Conservation (phyloP, 2,329 filamentous ascomycete genomes). For the Phialocephala sp. region DNA sequence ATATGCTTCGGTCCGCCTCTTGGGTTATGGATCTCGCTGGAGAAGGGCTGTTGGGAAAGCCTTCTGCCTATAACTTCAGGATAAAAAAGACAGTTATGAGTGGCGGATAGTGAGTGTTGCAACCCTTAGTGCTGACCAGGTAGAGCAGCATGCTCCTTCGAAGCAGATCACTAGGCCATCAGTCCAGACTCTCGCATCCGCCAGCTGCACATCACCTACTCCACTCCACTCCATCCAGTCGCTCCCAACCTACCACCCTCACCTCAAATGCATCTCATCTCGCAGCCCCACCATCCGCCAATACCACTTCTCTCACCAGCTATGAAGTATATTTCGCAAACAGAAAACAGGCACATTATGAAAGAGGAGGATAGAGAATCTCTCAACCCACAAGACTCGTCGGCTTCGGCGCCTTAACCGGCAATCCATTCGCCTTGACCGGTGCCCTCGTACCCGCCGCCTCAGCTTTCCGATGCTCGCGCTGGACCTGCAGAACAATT, state of each 20-base stretch:
- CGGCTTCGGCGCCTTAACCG: constrained; percentile 59
- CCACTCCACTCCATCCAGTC: background rate
- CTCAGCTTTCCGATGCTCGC: constrained; percentile 62
- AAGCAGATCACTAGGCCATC: background rate
- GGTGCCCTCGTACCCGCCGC: constrained; percentile 58
- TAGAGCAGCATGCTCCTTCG: background rate
- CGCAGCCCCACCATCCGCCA: background rate
- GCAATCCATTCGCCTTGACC: constrained; percentile 60
- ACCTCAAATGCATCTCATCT: background rate
- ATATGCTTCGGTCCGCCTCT: background rate
- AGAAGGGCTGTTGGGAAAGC: too few relatives aligned
- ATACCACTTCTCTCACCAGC: background rate
- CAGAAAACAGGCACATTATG: background rate
- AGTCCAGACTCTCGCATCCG: too few relatives aligned
- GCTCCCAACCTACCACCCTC: too few relatives aligned
- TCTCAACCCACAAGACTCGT: constrained; percentile 46
- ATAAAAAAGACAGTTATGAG: too few relatives aligned
- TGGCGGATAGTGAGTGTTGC: too few relatives aligned
- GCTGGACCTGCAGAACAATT: constrained; percentile 48
- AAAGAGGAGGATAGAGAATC: background rate
- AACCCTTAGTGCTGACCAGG: background rate
- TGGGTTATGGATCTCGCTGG: background rate
- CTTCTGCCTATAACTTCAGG: too few relatives aligned
- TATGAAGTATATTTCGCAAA: background rate
- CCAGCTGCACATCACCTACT: too few relatives aligned